Evolutionary conservation across 2,329 filamentous ascomycete genomes (phyloP), one percentile per base, ranked within the genome.

Genomic region (Orbilia blumenaviensis): DNA sequence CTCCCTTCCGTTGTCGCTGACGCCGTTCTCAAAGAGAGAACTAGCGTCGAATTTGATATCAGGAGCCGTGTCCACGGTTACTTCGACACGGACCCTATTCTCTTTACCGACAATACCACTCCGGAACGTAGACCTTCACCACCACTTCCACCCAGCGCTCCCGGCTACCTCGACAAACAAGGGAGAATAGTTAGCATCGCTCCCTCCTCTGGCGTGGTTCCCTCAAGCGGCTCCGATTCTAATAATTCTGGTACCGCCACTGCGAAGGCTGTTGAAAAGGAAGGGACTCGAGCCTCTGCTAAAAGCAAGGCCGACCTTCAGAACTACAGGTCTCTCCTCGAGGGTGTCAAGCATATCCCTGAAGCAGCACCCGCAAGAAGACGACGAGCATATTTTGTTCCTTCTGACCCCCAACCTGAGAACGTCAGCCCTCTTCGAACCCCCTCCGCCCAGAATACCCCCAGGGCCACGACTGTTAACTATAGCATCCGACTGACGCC

Each of bases 271-370:
- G 25, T 66, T 27, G 42, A 60, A 38, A 36, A 29, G 16, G 38
- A 21, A 29, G 29, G 60, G n/a, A 18, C 29, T 5, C 25, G 48
- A 3, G 67, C 58, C 7, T 50, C 42, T n/a, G n/a, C 42, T n/a
- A 42, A 14, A 58, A 56, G 18, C 64, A 34, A 32, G 23, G 18
- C 25, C 29, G 16, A 32, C 5, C 16, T 60, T 9, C 71, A 67
- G 12, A 67, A 75, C 9, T 67, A 67, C 27, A n/a, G 10, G 3
- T 67, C 71, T 16, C 54, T 63, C 4, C 38, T 75, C 25, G 46
- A 58, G 4, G 62, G 58, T 6, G 18, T 25, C 1, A 4, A 27
- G 3, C 2, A 9, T n/a, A n/a, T n/a, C n/a, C n/a, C n/a, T 4
- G 18, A 23, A 25, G 9, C 42, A 10, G 12, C 6, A 23, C 7